Evolutionary conservation across 805 yeast genomes (phyloP).

Genomic region (Candida sphagnicola): DNA sequence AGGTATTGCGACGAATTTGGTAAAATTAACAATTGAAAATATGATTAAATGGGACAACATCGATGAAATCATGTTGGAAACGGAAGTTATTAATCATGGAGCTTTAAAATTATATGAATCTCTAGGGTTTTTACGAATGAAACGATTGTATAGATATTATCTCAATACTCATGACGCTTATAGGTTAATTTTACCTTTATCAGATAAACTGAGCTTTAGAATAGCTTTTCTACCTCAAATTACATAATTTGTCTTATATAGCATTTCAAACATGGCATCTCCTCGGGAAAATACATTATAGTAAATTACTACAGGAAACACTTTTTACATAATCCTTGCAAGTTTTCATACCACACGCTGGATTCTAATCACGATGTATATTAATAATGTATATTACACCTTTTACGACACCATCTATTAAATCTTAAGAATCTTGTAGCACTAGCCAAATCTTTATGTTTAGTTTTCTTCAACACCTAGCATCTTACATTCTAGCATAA

Average conservation of each 20-base stretch:
- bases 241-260: not conserved
- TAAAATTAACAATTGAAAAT: constrained; percentile 53
- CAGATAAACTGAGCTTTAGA: constrained; percentile 45
- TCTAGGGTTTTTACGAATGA: constrained; percentile 70
- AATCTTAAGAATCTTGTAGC: no score
- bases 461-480: no score
- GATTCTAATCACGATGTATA: no score
- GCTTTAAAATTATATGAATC: constrained; percentile 70
- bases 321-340: no score
- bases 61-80: constrained; percentile 91
- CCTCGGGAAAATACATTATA: not conserved
- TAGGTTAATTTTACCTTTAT: constrained; percentile 77
- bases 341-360: no score
- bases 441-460: no score
- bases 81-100: constrained; percentile 76
- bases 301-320: not conserved
- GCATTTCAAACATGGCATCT: no score
- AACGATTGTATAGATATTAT: constrained; percentile 82
- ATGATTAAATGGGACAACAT: constrained; percentile 62
- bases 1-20: constrained; percentile 79
- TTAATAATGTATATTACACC: no score
- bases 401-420: no score
- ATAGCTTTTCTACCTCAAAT: constrained; percentile 44
- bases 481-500: no score
- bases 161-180: constrained; percentile 91